A percentile compares a stretch with the other conserved stretches of the same genome.
phyloP scores from a whole-genome alignment of 2,329 filamentous ascomycete species.

The Aschersonia sp. region DNA sequence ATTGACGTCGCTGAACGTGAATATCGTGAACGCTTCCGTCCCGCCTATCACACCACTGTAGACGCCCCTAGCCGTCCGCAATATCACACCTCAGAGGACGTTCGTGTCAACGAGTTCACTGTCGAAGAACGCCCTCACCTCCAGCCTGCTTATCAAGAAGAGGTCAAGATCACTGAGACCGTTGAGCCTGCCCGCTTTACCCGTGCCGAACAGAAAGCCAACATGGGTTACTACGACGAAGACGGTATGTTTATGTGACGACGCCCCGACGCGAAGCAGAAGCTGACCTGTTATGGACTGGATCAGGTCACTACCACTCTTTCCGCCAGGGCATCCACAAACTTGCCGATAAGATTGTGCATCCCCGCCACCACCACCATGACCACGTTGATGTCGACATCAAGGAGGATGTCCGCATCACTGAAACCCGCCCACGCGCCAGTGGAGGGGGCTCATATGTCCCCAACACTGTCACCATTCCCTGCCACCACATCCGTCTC shows the following conservation, averaged over 20 bases:
- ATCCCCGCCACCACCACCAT: conserved; percentile 27
- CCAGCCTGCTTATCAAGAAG: conserved; percentile 35
- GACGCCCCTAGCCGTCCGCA: conserved; percentile 18
- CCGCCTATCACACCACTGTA: conserved; percentile 26
- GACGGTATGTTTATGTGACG: conserved; percentile 29
- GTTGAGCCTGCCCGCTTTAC: conserved; percentile 37
- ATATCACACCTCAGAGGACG: conserved; percentile 13
- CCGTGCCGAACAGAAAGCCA: conserved; percentile 29
- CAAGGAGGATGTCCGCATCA: conserved; percentile 12
- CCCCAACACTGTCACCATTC: conserved; percentile 89
- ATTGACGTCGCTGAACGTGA: conserved; percentile 53
- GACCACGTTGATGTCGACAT: conserved; percentile 35
- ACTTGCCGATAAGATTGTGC: conserved; percentile 39
- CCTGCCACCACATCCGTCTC: conserved; percentile 98
- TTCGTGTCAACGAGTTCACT: conserved; percentile 20
- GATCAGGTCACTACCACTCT: conserved; percentile 43
- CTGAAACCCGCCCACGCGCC: conserved; percentile 13
- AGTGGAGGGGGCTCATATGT: conserved; percentile 19
- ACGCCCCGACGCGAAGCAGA: conserved; percentile 2
- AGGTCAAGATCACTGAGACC: conserved; percentile 49
- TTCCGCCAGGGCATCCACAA: conserved; percentile 42
- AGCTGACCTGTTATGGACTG: conserved; percentile 5
- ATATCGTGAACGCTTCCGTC: conserved; percentile 47
- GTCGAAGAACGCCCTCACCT: conserved; percentile 18
- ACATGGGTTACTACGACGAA: conserved; percentile 54